Evolutionary conservation across 2,329 filamentous ascomycete species (phyloP), one percentile per base, ranked within the genome.

Genomic region (Gyromitra esculenta): DNA sequence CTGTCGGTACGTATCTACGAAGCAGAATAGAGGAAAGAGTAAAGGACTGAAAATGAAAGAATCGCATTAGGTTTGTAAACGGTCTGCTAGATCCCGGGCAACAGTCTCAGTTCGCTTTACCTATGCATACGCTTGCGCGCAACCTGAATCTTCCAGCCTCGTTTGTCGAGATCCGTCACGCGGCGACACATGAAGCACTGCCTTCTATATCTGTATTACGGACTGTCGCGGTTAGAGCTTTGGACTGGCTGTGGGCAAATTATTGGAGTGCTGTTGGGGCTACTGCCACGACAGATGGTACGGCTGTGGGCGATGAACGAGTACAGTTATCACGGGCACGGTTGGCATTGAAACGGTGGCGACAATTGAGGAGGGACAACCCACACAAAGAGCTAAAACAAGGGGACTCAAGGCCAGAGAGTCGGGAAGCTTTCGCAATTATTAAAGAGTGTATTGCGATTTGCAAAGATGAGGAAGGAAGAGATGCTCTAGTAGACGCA

Each of bases 151-250:
- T 94, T 73, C 91, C 91, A 0, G 89, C 91, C 0, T 91, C 91
- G 0, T 96, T 97, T 83, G 93, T 97, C 69, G 94, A 97, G 85
- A 86, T 96, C 75, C 89, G 94, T 59, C 94, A 97, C 83, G 92
- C 96, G 84, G 92, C 92, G 56, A 96, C 94, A 52, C 94, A 98
- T 83, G 92, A 96, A 83, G 92, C 94, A 82, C 85, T 97, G 73
- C 94, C 94, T 0, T 90, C 91, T 0, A 85, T 97, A 68, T 86
- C 88, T 9, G 90, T 93, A 78, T 85, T 97, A 77, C 88, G 93
- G 67, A 87, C 87, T 45, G 91, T 91, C 0, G 89, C 91, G 0
- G 85, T 86, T 78, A 89, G 91, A 80, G 92, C 91, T 0, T 85
- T 97, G 77, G 86, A 86, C 57, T 97, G 94, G 94, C 90, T 97